Percentiles rank a stretch among this genome's conserved stretches.
Evolutionary conservation across 2,329 filamentous ascomycete species (phyloP).

Genomic region (Neonectria coccinea): DNA sequence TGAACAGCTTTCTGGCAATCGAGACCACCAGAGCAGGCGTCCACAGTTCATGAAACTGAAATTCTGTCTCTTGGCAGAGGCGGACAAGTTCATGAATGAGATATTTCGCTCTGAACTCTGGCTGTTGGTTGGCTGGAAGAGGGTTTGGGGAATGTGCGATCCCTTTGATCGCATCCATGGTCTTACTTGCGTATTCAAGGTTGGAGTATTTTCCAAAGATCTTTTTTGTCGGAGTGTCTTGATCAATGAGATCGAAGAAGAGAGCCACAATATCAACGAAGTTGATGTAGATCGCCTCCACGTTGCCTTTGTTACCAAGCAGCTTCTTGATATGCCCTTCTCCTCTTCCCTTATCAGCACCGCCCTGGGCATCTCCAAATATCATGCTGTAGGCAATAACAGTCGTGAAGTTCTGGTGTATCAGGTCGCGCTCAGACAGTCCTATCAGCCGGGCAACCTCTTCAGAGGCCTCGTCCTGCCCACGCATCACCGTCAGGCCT

Average conservation of each 20-base stretch:
- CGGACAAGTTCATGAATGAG: slow-evolving; percentile 80
- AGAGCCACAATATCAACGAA: slow-evolving; percentile 82
- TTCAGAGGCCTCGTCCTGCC: slow-evolving; percentile 71
- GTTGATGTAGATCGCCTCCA: slow-evolving; percentile 71
- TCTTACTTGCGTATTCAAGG: slow-evolving; percentile 71
- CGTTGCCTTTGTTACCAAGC: slow-evolving; percentile 75
- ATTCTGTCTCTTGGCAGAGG: slow-evolving; percentile 78
- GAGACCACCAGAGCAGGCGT: slow-evolving; percentile 79
- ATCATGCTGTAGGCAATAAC: slow-evolving; percentile 86
- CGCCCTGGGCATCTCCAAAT: slow-evolving; percentile 55
- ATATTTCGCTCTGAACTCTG: slow-evolving; percentile 83
- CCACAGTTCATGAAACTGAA: slow-evolving; percentile 76
- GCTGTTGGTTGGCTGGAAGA: slow-evolving; percentile 85
- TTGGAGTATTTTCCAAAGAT: slow-evolving; percentile 70
- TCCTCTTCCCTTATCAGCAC: slow-evolving; percentile 61
- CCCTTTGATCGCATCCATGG: slow-evolving; percentile 75
- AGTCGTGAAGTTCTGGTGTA: slow-evolving; percentile 79
- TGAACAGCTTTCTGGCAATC: slow-evolving; percentile 81
- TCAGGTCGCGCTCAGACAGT: slow-evolving; percentile 65
- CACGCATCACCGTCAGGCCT: slow-evolving; percentile 85
- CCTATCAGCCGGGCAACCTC: slow-evolving; percentile 71
- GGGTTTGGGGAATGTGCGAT: slow-evolving; percentile 73
- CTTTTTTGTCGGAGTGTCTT: slow-evolving; percentile 79
- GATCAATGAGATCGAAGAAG: slow-evolving; percentile 81
- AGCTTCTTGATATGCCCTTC: slow-evolving; percentile 76